phyloP scores from a whole-genome alignment of 805 yeast genomes.

The Wickerhamiella lipophila region DNA sequence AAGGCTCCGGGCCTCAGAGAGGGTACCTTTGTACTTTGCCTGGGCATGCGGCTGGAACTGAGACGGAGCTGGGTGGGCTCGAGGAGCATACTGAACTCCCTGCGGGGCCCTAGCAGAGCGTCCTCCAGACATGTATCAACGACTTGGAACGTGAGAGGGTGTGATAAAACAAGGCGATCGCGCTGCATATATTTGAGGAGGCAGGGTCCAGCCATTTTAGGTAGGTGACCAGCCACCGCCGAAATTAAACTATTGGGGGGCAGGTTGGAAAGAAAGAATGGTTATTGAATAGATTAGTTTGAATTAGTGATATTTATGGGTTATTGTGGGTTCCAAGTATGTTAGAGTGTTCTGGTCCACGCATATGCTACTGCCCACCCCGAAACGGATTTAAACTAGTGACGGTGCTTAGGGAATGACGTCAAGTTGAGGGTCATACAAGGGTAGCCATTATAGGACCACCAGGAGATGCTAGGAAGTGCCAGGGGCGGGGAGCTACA shows the following conservation, averaged over 20 bases:
- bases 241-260: neutral
- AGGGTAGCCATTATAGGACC: no score
- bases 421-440: neutral
- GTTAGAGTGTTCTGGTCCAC: no score
- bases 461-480: no score
- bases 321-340: no score
- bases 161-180: neutral
- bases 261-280: neutral
- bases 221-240: slow-evolving; percentile 4
- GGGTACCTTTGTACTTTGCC: neutral
- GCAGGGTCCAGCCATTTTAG: slow-evolving; percentile 7
- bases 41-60: neutral
- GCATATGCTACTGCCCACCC: neutral
- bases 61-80: neutral
- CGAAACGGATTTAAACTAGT: neutral
- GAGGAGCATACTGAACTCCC: neutral
- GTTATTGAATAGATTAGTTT: neutral
- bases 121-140: neutral
- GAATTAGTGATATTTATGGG: no score
- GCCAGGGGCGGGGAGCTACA: no score
- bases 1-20: slow-evolving; percentile 4
- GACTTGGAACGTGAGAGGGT: neutral
- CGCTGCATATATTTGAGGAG: slow-evolving; percentile 3
- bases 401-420: neutral
- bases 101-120: neutral